phyloP scores from a whole-genome alignment of 2,329 filamentous ascomycete genomes.

The Aspergillus niger region DNA sequence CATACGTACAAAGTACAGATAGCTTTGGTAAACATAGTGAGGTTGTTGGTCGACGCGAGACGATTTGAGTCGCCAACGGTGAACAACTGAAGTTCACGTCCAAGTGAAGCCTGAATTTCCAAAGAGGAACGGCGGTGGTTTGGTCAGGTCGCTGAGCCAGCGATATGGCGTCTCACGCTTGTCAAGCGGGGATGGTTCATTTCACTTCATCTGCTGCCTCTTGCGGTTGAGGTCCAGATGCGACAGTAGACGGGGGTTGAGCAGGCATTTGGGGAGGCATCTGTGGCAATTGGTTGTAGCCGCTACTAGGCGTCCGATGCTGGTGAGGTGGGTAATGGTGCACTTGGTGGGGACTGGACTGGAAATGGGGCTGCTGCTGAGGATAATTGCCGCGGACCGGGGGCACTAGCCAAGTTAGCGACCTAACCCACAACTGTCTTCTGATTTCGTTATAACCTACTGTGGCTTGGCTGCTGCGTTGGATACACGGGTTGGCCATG shows the following conservation, averaged over 20 bases:
- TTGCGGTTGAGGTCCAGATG: conserved; percentile 42
- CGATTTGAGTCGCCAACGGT: conserved; percentile 4
- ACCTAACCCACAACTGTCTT: conserved; percentile 27
- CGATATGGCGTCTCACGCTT: conserved; percentile 12
- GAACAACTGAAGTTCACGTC: conserved; percentile 10
- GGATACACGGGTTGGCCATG: conserved; percentile 74
- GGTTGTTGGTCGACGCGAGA: conserved; percentile 4
- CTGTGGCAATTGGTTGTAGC: conserved; percentile 52
- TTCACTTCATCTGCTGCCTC: conserved; percentile 52
- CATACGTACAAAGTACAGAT: conserved; percentile 15
- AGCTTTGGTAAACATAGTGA: conserved; percentile 15
- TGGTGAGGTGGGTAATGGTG: conserved; percentile 64
- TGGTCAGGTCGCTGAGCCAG: conserved; percentile 8
- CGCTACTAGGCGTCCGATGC: conserved; percentile 59
- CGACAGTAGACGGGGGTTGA: conserved; percentile 34
- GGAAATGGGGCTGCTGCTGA: conserved; percentile 64
- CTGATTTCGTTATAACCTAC: conserved; percentile 57
- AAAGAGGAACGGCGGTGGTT: conserved; percentile 4
- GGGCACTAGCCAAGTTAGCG: conserved; percentile 56
- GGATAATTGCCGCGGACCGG: conserved; percentile 62
- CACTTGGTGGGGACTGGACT: conserved; percentile 64
- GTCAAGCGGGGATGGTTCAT: conserved; percentile 35
- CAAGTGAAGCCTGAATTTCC: conserved; percentile 10
- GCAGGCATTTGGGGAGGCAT: conserved; percentile 49
- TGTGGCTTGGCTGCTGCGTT: conserved; percentile 70